Evolutionary conservation across 495 filamentous ascomycete genomes (phyloP).

Genomic region (Corynascus novoguineensis): DNA sequence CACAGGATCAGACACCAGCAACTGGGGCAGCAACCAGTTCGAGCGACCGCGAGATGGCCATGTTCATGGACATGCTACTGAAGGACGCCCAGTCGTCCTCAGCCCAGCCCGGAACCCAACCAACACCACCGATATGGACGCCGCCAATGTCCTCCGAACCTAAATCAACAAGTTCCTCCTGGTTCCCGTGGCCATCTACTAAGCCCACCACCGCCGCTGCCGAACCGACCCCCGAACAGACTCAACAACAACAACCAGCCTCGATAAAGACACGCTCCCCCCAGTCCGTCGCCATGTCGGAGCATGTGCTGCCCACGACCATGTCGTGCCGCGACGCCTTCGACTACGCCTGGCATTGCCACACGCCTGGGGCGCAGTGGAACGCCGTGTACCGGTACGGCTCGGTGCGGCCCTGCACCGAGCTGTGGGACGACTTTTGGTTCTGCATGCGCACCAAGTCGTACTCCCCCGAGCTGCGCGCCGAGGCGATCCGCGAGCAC

Average conservation of each 20-base stretch:
- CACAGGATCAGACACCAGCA: conserved; percentile 10
- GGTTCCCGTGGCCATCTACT: conserved; percentile 18
- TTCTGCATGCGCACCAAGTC: conserved; percentile 85
- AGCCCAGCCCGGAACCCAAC: neutral
- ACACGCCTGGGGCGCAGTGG: conserved; percentile 85
- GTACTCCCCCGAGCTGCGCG: conserved; percentile 44
- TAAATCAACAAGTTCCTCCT: conserved; percentile 13
- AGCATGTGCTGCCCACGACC: conserved; percentile 64
- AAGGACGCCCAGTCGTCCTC: conserved; percentile 20
- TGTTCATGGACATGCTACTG: conserved; percentile 38
- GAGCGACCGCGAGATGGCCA: conserved; percentile 38
- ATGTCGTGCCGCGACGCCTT: conserved; percentile 90
- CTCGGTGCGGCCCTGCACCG: conserved; percentile 60
- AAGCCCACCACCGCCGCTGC: neutral
- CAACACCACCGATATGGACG: neutral
- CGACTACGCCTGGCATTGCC: conserved; percentile 93
- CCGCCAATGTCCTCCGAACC: neutral
- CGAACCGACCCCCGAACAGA: too few species aligned
- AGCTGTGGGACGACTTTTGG: conserved; percentile 87
- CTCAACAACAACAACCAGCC: neutral
- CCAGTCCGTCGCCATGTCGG: conserved; percentile 35
- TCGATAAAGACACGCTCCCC: conserved; percentile 20
- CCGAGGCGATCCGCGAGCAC: conserved; percentile 58
- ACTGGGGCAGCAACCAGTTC: conserved; percentile 9
- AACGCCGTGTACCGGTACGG: conserved; percentile 77